Evolutionary conservation across 192 early-diverging fungal species (phyloP).

Genomic region (Linnemannia hyalina): DNA sequence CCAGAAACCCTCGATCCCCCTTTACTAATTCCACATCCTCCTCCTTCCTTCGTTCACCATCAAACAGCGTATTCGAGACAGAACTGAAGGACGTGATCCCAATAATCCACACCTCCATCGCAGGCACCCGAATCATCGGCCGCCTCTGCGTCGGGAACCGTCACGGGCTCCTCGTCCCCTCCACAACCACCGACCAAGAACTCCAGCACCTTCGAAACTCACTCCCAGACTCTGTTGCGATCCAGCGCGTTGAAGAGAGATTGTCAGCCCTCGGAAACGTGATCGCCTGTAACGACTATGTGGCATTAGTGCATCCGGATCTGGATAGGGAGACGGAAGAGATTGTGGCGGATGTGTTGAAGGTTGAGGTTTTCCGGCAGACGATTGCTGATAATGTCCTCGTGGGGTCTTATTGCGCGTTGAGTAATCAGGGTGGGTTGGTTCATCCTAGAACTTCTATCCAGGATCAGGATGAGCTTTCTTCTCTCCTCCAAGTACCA

Average conservation of each 20-base stretch:
- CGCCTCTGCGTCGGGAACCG: slow-evolving; percentile 93
- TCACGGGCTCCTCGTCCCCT: slow-evolving; percentile 93
- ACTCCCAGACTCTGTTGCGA: slow-evolving; percentile 86
- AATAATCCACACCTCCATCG: slow-evolving; percentile 95
- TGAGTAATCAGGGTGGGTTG: slow-evolving; percentile 97
- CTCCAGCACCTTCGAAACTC: slow-evolving; percentile 96
- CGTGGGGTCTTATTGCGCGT: slow-evolving; percentile 95
- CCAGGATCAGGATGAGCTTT: slow-evolving; percentile 97
- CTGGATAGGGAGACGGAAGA: slow-evolving; percentile 98
- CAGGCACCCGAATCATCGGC: slow-evolving; percentile 95
- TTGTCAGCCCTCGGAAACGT: slow-evolving; percentile 97
- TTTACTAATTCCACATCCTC: not conserved
- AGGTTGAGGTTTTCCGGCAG: slow-evolving; percentile 97
- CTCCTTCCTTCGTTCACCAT: no score
- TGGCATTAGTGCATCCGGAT: slow-evolving; percentile 97
- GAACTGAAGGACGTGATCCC: slow-evolving; percentile 94
- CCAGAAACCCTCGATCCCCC: not conserved
- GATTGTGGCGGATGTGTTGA: slow-evolving; percentile 95
- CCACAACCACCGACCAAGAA: slow-evolving; percentile 95
- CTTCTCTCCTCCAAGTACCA: slow-evolving; percentile 96
- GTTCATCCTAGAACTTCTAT: slow-evolving; percentile 91
- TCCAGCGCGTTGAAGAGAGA: slow-evolving; percentile 97
- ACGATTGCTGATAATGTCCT: slow-evolving; percentile 97
- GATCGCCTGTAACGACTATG: slow-evolving; percentile 98
- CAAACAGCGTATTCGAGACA: slow-evolving; percentile 86